These are phyloP conservation scores for Penicillium concentricum DNA, from an alignment of 2,329 filamentous ascomycete genomes.

Conservation along the genomic window DNA sequence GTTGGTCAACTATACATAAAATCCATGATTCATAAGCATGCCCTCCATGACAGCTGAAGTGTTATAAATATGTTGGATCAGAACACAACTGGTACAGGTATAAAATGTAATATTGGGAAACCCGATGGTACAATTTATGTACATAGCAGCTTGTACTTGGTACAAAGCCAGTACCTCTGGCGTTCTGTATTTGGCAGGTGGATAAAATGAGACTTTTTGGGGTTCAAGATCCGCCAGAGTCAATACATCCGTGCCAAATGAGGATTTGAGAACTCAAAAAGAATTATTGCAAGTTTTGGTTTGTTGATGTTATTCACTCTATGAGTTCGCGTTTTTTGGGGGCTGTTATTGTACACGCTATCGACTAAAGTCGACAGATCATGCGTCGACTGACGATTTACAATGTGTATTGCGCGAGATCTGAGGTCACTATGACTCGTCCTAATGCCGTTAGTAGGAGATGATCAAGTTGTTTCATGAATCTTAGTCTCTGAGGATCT, in stretches of 20 bases:
- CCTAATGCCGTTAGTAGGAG: not conserved
- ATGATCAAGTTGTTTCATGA: not conserved
- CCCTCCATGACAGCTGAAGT: not conserved
- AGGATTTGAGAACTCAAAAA: not conserved
- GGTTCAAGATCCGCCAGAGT: not conserved
- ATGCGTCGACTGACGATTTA: not conserved
- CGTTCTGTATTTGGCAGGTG: constrained; percentile 5
- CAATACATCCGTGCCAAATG: not conserved
- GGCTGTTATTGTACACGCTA: too few species aligned
- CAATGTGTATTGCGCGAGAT: not conserved
- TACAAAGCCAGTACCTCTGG: not conserved
- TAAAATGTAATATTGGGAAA: not conserved
- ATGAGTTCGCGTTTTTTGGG: not conserved
- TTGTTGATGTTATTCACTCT: too few species aligned
- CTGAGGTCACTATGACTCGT: not conserved
- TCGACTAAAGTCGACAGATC: not conserved
- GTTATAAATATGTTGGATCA: not conserved
- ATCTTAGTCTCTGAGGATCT: not conserved
- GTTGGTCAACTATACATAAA: not conserved
- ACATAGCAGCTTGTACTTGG: not conserved
- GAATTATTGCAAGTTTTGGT: not conserved
- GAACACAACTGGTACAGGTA: not conserved
- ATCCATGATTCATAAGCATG: not conserved
- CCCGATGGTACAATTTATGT: not conserved
- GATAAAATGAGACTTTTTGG: not conserved